Evolutionary conservation across 1,284 basidiomycete species (phyloP).

Genomic region (Rhodotorula sp.): DNA sequence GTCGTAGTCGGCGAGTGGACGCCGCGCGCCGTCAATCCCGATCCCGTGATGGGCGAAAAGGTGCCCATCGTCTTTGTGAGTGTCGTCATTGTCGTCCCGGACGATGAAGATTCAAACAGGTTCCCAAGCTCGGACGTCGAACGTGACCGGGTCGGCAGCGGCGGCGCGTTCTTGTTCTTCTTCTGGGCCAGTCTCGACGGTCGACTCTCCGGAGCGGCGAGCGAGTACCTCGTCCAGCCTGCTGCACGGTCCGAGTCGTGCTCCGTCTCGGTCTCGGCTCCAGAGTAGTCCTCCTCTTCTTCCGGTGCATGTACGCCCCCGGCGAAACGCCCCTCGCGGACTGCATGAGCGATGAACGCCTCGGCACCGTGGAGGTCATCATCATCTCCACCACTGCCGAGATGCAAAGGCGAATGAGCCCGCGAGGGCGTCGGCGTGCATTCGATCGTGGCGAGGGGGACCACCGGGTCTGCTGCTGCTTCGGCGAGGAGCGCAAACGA

Average conservation of each 20-base stretch:
- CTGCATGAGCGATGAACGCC: background rate
- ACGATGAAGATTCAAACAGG: background rate
- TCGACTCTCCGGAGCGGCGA: background rate
- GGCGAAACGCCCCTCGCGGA: background rate
- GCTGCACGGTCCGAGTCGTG: background rate
- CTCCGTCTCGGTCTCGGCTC: slow-evolving; percentile 18
- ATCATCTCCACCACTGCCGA: no score
- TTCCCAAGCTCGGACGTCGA: background rate
- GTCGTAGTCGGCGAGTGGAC: background rate
- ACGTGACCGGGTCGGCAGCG: background rate
- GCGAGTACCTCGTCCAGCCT: background rate
- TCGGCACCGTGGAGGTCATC: background rate
- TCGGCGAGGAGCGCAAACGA: slow-evolving; percentile 5
- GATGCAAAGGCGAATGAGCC: background rate
- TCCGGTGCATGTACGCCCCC: background rate
- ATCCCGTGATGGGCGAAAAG: background rate
- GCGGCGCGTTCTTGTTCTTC: background rate
- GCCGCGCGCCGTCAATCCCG: background rate
- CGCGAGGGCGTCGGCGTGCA: slow-evolving; percentile 9
- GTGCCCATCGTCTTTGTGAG: background rate
- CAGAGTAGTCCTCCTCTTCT: background rate
- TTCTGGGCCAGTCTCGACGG: no score
- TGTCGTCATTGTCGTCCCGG: background rate
- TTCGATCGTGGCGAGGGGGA: background rate
- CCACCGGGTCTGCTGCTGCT: background rate